Evolutionary conservation across 257 asterid genomes (phyloP).

Genomic region (Fraxinus anomala): DNA sequence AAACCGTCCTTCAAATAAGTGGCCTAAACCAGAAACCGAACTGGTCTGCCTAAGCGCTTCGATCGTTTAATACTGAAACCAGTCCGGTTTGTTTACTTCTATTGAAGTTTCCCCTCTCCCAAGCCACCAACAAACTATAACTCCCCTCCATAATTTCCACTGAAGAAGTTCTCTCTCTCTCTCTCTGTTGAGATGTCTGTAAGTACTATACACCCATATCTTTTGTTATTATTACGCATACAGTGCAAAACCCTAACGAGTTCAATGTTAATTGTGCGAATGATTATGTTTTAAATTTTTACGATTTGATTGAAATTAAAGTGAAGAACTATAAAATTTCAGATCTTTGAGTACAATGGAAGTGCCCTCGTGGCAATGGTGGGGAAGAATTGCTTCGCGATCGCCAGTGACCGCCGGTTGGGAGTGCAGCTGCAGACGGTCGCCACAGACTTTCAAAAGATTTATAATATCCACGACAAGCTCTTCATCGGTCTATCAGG

Average conservation of each 20-base stretch:
- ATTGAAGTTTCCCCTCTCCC: background rate
- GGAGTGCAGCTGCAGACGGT: conserved; percentile 93
- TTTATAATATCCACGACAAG: conserved; percentile 73
- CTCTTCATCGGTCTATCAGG: conserved; percentile 91
- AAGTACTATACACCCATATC: background rate
- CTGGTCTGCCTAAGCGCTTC: background rate
- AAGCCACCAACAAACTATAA: background rate
- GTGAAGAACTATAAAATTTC: conserved; percentile 17
- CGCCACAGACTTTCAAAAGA: conserved; percentile 89
- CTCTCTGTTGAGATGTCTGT: background rate
- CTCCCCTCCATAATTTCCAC: background rate
- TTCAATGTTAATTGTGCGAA: background rate
- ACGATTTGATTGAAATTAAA: background rate
- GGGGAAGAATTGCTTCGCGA: conserved; percentile 92
- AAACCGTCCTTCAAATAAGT: too few species aligned
- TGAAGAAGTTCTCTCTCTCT: background rate
- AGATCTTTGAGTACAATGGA: conserved; percentile 98
- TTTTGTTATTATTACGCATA: background rate
- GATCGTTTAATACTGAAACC: background rate
- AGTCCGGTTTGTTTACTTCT: background rate
- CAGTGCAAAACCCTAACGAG: background rate
- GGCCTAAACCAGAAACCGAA: background rate
- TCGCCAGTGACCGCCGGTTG: conserved; percentile 85
- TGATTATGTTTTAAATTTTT: too few species aligned
- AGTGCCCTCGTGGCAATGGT: conserved; percentile 97